Percentiles rank a stretch among this genome's conserved stretches.
Conservation (phyloP, 441 rosid genomes). For the Rhodomyrtus psidioides region DNA sequence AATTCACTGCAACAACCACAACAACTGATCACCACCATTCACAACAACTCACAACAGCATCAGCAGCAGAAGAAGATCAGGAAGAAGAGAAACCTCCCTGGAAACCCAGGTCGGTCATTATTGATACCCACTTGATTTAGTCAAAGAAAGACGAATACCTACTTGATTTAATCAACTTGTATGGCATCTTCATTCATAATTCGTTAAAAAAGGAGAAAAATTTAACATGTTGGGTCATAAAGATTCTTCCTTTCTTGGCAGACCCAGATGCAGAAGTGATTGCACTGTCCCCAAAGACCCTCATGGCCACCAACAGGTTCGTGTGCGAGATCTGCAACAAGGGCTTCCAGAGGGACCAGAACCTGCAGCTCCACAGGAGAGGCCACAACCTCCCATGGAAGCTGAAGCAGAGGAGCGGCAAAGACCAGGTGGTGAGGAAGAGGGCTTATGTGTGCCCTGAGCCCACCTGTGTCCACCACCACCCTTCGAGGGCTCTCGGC, state of each 20-base stretch:
- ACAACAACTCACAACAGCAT: constrained; percentile 26
- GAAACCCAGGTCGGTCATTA: constrained; percentile 64
- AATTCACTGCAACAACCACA: background rate
- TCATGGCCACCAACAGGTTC: constrained; percentile 75
- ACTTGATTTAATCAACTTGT: background rate
- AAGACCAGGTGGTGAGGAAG: constrained; percentile 15
- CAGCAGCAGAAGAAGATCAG: constrained; percentile 46
- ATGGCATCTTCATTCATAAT: background rate
- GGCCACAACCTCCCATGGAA: constrained; percentile 96
- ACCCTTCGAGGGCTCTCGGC: constrained; percentile 20
- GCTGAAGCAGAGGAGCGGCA: constrained; percentile 58
- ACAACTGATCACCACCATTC: constrained; percentile 14
- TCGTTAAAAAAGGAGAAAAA: background rate
- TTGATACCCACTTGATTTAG: background rate
- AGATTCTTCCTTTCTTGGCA: constrained; percentile 7
- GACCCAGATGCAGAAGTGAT: constrained; percentile 90
- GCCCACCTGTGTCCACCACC: constrained; percentile 19
- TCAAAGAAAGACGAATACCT: background rate
- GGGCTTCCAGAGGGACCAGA: constrained; percentile 88
- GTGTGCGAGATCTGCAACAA: constrained; percentile 89
- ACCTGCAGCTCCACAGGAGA: constrained; percentile 85
- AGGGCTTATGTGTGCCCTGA: constrained; percentile 20
- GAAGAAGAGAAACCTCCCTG: constrained; percentile 88
- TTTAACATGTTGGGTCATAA: background rate
- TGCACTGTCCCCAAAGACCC: constrained; percentile 69